Conservation (phyloP, 495 filamentous ascomycete species). For the Daldinia grandis region DNA sequence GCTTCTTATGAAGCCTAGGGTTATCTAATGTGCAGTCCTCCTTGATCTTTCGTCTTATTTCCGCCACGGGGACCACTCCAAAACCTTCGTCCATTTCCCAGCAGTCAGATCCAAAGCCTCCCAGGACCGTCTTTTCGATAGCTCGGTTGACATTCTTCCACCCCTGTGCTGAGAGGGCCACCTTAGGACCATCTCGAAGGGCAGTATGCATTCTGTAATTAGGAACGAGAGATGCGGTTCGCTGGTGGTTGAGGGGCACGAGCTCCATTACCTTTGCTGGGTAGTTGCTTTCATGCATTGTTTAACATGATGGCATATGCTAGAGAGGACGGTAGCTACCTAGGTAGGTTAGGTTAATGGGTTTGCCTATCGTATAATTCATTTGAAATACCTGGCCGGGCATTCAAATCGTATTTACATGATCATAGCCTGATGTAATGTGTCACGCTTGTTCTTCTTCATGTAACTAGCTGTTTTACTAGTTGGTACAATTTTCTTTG, state of each 20-base stretch:
- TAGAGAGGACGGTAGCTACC: neutral
- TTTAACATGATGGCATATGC: neutral
- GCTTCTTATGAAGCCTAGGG: slow-evolving; percentile 15
- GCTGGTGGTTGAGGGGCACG: neutral
- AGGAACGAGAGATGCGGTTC: neutral
- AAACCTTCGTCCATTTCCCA: slow-evolving; percentile 25
- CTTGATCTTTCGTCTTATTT: slow-evolving; percentile 19
- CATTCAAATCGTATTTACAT: neutral
- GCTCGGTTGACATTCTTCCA: slow-evolving; percentile 33
- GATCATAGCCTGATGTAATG: neutral
- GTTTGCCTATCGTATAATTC: neutral
- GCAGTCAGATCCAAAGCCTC: slow-evolving; percentile 23
- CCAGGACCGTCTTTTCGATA: slow-evolving; percentile 26
- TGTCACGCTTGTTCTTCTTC: neutral
- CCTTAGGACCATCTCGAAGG: neutral
- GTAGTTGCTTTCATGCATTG: neutral
- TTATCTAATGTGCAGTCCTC: slow-evolving; percentile 13
- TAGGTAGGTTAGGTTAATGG: neutral
- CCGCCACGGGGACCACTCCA: slow-evolving; percentile 22
- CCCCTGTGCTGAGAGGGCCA: slow-evolving; percentile 6
- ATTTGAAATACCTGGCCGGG: neutral
- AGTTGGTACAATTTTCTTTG: neutral
- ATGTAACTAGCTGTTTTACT: neutral
- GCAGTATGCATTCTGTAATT: slow-evolving; percentile 21
- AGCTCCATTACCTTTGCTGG: neutral